Evolutionary conservation across 106 monocot species (phyloP).

Genomic region (Dendrobium huoshanense): DNA sequence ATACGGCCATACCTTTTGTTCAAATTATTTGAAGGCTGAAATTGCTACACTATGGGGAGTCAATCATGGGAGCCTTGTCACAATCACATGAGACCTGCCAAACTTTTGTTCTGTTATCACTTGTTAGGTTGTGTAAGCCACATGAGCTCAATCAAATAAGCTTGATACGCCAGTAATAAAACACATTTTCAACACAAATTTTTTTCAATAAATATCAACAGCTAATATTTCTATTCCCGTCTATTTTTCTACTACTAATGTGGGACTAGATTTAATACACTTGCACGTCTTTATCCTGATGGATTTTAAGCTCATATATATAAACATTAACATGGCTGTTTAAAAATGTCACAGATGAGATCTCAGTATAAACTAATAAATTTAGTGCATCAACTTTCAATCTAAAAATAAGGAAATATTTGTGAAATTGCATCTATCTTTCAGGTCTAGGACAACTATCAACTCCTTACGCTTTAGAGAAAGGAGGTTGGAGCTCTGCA

Average conservation of each 20-base stretch:
- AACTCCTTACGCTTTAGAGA: slow-evolving; percentile 75
- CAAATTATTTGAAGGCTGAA: neutral
- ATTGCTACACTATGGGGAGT: neutral
- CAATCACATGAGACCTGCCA: neutral
- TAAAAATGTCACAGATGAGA: no score
- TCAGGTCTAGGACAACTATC: slow-evolving; percentile 80
- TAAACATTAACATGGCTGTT: no score
- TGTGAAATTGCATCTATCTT: neutral
- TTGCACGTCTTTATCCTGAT: no score
- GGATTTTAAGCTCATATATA: no score
- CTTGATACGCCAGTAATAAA: neutral
- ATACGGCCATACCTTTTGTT: neutral
- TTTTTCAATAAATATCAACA: neutral
- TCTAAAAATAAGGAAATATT: neutral
- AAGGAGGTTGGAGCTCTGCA: slow-evolving; percentile 63
- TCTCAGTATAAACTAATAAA: neutral
- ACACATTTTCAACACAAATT: neutral
- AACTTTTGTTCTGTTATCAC: neutral
- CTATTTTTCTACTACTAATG: neutral
- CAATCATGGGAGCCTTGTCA: neutral
- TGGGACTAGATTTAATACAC: neutral
- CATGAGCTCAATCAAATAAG: neutral
- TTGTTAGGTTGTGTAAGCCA: neutral
- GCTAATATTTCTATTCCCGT: neutral
- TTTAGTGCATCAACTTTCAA: no score